These are phyloP conservation scores for Tulasnella sp. DNA, from an alignment of 768 basidiomycete genomes.

Conservation along the genomic window DNA sequence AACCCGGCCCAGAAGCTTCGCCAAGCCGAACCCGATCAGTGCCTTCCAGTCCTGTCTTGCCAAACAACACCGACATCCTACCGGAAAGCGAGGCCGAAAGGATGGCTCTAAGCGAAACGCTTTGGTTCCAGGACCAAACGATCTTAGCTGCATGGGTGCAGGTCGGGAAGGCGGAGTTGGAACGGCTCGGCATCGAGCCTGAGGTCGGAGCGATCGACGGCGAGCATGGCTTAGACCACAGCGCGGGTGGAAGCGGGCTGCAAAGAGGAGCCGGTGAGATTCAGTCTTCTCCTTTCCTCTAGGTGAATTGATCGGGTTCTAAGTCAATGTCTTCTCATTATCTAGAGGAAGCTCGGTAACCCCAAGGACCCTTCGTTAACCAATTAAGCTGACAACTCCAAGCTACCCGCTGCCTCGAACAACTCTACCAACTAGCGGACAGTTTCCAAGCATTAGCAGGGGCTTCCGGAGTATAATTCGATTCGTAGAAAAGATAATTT, in stretches of 20 bases:
- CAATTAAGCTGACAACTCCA: neutral
- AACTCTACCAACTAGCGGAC: neutral
- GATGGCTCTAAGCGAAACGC: neutral
- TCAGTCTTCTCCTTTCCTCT: neutral
- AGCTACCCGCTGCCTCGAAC: neutral
- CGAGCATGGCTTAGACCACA: neutral
- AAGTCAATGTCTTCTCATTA: neutral
- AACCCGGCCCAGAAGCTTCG: neutral
- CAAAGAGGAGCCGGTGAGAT: neutral
- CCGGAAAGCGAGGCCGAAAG: neutral
- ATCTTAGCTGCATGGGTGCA: neutral
- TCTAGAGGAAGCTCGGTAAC: neutral
- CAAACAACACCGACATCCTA: neutral
- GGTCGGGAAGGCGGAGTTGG: slow-evolving; percentile 2
- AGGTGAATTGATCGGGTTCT: neutral
- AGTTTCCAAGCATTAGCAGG: no score
- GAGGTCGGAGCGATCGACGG: neutral
- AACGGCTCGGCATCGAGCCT: neutral
- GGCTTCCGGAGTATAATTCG: no score
- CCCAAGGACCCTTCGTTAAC: neutral
- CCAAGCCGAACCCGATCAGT: neutral
- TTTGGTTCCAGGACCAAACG: slow-evolving; percentile 16
- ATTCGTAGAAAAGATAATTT: no score
- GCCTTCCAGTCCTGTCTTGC: neutral
- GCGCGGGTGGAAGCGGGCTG: no score